Evolutionary conservation across 1,139 yeast genomes (phyloP).

Genomic region (Candida pseudoviswanathii): DNA sequence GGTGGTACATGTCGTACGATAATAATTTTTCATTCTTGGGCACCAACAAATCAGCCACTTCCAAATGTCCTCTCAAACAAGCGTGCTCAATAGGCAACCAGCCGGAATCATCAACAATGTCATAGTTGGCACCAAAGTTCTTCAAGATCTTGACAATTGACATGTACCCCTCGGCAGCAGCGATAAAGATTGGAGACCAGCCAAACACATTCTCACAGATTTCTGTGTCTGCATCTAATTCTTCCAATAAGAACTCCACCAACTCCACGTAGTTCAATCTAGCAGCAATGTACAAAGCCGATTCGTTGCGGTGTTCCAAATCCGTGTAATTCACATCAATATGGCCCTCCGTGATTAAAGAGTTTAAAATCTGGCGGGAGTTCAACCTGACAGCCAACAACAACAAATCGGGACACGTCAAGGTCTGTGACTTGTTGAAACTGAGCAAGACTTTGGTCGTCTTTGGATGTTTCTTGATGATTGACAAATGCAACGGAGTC

Average conservation of each 20-base stretch:
- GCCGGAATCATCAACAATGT: conserved; percentile 78
- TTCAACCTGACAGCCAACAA: conserved; percentile 74
- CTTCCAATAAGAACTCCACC: conserved; percentile 54
- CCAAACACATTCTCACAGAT: conserved; percentile 79
- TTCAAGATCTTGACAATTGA: conserved; percentile 61
- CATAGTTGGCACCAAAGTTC: conserved; percentile 53
- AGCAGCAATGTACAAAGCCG: conserved; percentile 79
- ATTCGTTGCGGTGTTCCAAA: conserved; percentile 60
- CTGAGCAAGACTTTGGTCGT: conserved; percentile 65
- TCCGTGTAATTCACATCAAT: conserved; percentile 69
- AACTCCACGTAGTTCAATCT: conserved; percentile 60
- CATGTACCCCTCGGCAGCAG: conserved; percentile 81
- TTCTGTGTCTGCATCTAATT: conserved; percentile 67
- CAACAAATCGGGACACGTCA: conserved; percentile 53
- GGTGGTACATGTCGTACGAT: conserved; percentile 42
- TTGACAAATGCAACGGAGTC: conserved; percentile 83
- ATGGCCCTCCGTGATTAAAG: conserved; percentile 57
- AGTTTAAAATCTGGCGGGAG: conserved; percentile 56
- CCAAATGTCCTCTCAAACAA: conserved; percentile 82
- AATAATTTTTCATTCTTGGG: conserved; percentile 43
- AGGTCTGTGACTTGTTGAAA: conserved; percentile 38
- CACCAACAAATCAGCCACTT: conserved; percentile 60
- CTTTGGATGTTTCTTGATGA: conserved; percentile 79
- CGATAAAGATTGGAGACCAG: conserved; percentile 93
- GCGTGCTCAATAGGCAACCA: conserved; percentile 99